Evolutionary conservation across 2,329 filamentous ascomycete species (phyloP).

Genomic region (Phialocephala sp.): DNA sequence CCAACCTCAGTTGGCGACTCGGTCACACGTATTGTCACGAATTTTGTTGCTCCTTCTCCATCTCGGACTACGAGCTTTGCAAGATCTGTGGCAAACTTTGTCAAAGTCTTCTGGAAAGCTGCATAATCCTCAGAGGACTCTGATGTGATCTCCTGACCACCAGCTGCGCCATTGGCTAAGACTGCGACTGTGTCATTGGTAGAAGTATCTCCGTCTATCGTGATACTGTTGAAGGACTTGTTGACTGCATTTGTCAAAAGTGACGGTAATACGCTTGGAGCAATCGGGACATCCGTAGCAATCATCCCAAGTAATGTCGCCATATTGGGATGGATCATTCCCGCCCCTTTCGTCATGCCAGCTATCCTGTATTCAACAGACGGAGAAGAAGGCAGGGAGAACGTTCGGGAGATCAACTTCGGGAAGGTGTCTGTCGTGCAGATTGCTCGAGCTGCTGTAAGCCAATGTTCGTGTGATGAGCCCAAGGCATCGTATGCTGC

Average conservation of each 20-base stretch:
- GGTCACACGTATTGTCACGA: slow-evolving; percentile 87
- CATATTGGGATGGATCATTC: slow-evolving; percentile 99
- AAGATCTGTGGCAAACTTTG: slow-evolving; percentile 79
- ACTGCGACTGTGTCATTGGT: slow-evolving; percentile 96
- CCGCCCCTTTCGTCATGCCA: slow-evolving; percentile 96
- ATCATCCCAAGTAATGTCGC: slow-evolving; percentile 91
- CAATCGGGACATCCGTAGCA: slow-evolving; percentile 87
- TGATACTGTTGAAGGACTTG: slow-evolving; percentile 94
- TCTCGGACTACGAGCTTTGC: slow-evolving; percentile 94
- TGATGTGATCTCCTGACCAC: slow-evolving; percentile 66
- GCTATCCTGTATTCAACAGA: slow-evolving; percentile 80
- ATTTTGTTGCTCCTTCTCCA: slow-evolving; percentile 97
- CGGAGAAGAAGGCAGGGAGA: slow-evolving; percentile 81
- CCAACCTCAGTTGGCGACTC: slow-evolving; percentile 72
- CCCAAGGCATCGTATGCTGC: slow-evolving; percentile 74
- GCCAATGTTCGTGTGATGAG: slow-evolving; percentile 82
- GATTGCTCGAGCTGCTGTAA: slow-evolving; percentile 85
- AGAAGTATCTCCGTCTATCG: slow-evolving; percentile 94
- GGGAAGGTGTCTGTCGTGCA: slow-evolving; percentile 99
- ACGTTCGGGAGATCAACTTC: slow-evolving; percentile 86
- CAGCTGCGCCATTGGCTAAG: slow-evolving; percentile 93
- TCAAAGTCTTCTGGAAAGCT: slow-evolving; percentile 74
- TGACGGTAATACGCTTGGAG: slow-evolving; percentile 66
- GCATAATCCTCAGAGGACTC: slow-evolving; percentile 65
- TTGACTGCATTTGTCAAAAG: slow-evolving; percentile 78